phyloP scores from a whole-genome alignment of 116 monocot species.

The Phalaenopsis hybrid region DNA sequence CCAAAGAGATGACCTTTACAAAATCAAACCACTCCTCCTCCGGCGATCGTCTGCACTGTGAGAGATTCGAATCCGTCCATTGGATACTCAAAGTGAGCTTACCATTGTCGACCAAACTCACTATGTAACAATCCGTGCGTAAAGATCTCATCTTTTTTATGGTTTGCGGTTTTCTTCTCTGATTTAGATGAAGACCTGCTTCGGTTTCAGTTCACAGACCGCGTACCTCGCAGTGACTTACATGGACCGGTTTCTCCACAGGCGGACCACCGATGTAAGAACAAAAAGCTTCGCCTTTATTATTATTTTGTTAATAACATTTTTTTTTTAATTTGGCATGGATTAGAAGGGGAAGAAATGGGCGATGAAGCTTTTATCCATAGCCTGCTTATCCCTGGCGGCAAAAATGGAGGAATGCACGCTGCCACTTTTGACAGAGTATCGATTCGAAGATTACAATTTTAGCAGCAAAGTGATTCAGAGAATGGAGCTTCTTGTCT shows the following conservation, averaged over 20 bases:
- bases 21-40: neutral
- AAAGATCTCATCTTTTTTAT: neutral
- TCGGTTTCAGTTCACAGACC: constrained; percentile 51
- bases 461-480: constrained; percentile 43
- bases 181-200: constrained; percentile 40
- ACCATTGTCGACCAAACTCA: neutral
- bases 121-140: neutral
- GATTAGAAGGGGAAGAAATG: constrained; percentile 43
- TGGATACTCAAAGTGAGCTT: constrained; percentile 78
- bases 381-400: constrained; percentile 80
- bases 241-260: constrained; percentile 65
- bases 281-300: neutral
- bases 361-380: constrained; percentile 50
- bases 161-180: neutral
- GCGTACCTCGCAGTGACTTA: constrained; percentile 64
- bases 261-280: constrained; percentile 38
- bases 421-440: constrained; percentile 46
- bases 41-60: neutral
- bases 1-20: constrained; percentile 35
- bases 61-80: constrained; percentile 42
- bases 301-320: neutral
- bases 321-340: constrained; percentile 1
- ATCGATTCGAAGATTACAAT: constrained; percentile 27
- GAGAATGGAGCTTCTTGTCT: constrained; percentile 76
- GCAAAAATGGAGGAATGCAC: constrained; percentile 74